Conservation (phyloP, 2,329 filamentous ascomycete species). For the Venturia carpophila region DNA sequence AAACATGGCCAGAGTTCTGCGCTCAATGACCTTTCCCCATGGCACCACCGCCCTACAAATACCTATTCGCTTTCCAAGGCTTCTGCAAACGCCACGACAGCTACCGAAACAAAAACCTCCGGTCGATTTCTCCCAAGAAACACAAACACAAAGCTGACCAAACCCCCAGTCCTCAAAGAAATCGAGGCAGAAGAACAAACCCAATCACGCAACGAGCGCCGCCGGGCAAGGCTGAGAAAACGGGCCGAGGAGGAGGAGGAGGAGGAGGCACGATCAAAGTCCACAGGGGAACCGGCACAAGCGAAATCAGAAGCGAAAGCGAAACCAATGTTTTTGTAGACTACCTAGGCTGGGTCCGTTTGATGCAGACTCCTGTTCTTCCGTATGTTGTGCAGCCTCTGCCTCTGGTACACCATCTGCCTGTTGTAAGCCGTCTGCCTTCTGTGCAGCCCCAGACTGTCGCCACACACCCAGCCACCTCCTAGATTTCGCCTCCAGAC, state of each 20-base stretch:
- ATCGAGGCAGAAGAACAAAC: slow-evolving; percentile 14
- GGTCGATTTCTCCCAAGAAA: background rate
- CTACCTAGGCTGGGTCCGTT: background rate
- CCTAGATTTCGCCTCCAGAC: too few relatives aligned
- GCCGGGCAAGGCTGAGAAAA: background rate
- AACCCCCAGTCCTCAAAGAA: slow-evolving; percentile 12
- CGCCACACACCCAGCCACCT: background rate
- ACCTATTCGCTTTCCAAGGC: too few relatives aligned
- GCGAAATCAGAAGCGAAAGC: background rate
- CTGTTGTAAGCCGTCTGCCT: background rate
- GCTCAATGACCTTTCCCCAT: too few relatives aligned
- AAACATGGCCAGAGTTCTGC: too few relatives aligned
- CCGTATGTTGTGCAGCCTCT: background rate
- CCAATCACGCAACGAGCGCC: slow-evolving; percentile 5
- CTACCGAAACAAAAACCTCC: background rate
- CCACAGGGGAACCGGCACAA: background rate
- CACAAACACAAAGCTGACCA: background rate
- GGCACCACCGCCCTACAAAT: too few relatives aligned
- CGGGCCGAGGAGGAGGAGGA: slow-evolving; percentile 1
- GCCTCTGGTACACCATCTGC: background rate
- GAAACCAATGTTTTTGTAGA: slow-evolving; percentile 10
- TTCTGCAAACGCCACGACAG: too few relatives aligned
- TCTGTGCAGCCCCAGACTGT: background rate
- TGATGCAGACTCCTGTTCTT: background rate
- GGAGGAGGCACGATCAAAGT: background rate